Conservation (phyloP, 2,329 filamentous ascomycete species). For the Diaporthe citriasiana region DNA sequence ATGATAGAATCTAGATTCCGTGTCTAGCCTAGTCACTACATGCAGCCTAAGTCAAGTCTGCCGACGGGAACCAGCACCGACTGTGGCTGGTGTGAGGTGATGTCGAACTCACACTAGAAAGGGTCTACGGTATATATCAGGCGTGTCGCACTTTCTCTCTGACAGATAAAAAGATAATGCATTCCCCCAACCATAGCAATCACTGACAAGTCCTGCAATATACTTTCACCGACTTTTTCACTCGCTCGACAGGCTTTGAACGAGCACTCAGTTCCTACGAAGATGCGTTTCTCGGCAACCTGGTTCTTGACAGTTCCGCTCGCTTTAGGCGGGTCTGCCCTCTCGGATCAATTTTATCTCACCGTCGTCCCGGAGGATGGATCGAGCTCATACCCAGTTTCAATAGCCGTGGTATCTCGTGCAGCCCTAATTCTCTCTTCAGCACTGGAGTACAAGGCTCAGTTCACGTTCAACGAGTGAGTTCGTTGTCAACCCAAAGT, state of each 20-base stretch:
- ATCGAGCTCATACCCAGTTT: slow-evolving; percentile 12
- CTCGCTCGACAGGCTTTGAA: neutral
- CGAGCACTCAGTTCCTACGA: neutral
- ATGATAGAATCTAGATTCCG: neutral
- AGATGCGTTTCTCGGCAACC: slow-evolving; percentile 1
- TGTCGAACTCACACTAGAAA: neutral
- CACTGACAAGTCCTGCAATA: neutral
- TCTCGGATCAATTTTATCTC: slow-evolving; percentile 17
- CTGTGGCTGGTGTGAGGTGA: neutral
- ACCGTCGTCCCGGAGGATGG: slow-evolving; percentile 20
- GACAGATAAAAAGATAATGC: neutral
- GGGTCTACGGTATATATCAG: neutral
- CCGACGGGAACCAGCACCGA: neutral
- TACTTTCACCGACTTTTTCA: neutral
- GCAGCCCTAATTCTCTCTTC: slow-evolving; percentile 29
- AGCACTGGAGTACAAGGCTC: slow-evolving; percentile 12
- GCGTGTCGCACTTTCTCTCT: neutral
- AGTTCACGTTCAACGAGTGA: slow-evolving; percentile 26
- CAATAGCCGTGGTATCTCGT: slow-evolving; percentile 24
- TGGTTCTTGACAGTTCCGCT: neutral
- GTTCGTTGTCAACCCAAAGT: neutral
- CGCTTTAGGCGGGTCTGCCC: neutral
- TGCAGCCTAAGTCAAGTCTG: slow-evolving; percentile 7
- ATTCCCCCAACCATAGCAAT: neutral
- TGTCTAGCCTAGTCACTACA: slow-evolving; percentile 3